phyloP scores from a whole-genome alignment of 2,329 filamentous ascomycete species.

The Penicillium sp. region DNA sequence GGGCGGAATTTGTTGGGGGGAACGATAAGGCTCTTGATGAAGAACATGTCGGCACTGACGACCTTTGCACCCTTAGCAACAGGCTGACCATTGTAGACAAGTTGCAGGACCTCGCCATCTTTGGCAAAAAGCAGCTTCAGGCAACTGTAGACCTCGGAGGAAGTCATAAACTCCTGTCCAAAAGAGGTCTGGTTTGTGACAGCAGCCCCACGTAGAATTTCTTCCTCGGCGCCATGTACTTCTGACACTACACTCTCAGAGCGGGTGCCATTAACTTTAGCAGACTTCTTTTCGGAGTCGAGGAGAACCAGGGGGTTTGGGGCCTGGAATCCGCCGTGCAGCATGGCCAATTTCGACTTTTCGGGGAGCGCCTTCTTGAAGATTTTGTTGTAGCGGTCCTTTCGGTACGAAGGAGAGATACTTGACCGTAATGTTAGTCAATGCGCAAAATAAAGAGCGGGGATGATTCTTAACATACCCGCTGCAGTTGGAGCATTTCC shows the following conservation, averaged over 20 bases:
- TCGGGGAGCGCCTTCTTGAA: conserved; percentile 77
- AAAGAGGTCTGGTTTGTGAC: conserved; percentile 17
- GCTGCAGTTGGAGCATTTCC: conserved; percentile 67
- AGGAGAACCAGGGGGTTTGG: conserved; percentile 69
- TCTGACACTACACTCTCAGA: conserved; percentile 39
- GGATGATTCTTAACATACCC: conserved; percentile 42
- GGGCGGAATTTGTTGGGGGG: conserved; percentile 91
- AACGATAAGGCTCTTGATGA: conserved; percentile 80
- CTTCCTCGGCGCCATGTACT: conserved; percentile 59
- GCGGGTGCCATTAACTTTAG: conserved; percentile 30
- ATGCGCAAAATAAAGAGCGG: conserved; percentile 3
- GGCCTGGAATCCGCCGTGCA: conserved; percentile 65
- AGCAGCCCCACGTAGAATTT: conserved; percentile 55
- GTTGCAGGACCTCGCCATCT: conserved; percentile 77
- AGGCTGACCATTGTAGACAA: conserved; percentile 82
- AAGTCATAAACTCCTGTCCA: conserved; percentile 73
- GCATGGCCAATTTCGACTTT: conserved; percentile 78
- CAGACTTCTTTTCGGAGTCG: conserved; percentile 45
- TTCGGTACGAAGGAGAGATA: conserved; percentile 79
- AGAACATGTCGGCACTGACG: conserved; percentile 88
- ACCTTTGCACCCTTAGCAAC: conserved; percentile 56
- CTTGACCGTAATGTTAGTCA: conserved; percentile 45
- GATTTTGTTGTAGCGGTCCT: conserved; percentile 89
- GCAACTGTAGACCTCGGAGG: conserved; percentile 79
- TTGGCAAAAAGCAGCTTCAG: conserved; percentile 80